A percentile compares a stretch with the other conserved stretches of the same genome.
These are phyloP conservation scores for Brassica juncea DNA, from an alignment of 345 rosid genomes.

Conservation along the genomic window DNA sequence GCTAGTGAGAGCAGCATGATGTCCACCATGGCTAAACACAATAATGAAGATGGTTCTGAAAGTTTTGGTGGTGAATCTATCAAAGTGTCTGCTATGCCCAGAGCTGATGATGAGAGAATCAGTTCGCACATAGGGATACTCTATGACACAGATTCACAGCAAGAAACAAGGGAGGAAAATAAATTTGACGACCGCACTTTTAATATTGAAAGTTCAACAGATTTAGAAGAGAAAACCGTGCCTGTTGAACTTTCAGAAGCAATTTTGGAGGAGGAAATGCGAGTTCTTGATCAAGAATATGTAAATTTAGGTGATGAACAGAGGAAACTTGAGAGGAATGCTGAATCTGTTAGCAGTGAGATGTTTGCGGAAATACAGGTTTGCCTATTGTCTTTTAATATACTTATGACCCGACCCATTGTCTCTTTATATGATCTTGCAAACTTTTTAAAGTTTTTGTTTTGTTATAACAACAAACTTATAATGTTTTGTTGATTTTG, in stretches of 20 bases:
- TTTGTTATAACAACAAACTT: background rate
- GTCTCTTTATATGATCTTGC: background rate
- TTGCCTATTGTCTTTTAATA: constrained; percentile 20
- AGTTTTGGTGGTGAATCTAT: constrained; percentile 34
- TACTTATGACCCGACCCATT: constrained; percentile 12
- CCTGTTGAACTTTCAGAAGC: constrained; percentile 49
- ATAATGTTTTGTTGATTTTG: constrained; percentile 5
- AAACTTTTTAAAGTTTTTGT: background rate
- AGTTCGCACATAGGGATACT: constrained; percentile 33
- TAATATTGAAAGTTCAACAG: constrained; percentile 30
- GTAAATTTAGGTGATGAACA: constrained; percentile 71
- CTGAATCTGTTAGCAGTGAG: constrained; percentile 92
- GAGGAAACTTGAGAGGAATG: constrained; percentile 86
- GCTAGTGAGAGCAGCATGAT: constrained; percentile 37
- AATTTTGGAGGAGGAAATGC: constrained; percentile 76
- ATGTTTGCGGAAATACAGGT: constrained; percentile 98
- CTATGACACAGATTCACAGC: constrained; percentile 37
- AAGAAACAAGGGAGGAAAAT: constrained; percentile 37
- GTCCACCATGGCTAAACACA: constrained; percentile 39
- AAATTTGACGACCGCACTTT: constrained; percentile 17
- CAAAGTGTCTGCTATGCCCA: constrained; percentile 29
- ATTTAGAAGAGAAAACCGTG: constrained; percentile 31
- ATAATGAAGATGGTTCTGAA: constrained; percentile 33
- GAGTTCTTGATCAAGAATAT: constrained; percentile 56
- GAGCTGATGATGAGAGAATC: constrained; percentile 40